Percentiles rank a stretch among this genome's conserved stretches.
These are phyloP conservation scores for Penicillium expansum DNA, from an alignment of 2,329 filamentous ascomycete genomes.

Conservation along the genomic window DNA sequence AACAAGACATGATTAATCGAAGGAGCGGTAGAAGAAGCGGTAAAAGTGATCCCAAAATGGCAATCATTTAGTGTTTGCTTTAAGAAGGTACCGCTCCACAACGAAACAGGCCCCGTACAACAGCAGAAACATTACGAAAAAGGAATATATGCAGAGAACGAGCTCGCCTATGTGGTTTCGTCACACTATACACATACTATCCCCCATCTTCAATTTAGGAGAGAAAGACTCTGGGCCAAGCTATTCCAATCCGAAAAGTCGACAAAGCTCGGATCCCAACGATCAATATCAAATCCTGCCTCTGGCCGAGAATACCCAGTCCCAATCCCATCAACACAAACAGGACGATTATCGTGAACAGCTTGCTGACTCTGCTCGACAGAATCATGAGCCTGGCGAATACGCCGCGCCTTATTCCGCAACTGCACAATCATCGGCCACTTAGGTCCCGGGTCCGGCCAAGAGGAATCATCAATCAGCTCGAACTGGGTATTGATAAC, in stretches of 20 bases:
- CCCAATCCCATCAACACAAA: background rate
- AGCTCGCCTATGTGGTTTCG: background rate
- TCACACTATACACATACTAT: background rate
- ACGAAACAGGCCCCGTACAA: background rate
- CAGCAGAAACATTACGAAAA: background rate
- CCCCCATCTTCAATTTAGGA: background rate
- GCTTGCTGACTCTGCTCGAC: background rate
- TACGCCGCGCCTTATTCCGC: conserved; percentile 18
- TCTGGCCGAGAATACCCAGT: background rate
- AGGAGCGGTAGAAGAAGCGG: background rate
- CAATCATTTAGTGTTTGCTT: background rate
- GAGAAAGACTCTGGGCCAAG: conserved; percentile 14
- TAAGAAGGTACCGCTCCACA: background rate
- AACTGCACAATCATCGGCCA: conserved; percentile 23
- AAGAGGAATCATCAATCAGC: conserved; percentile 17
- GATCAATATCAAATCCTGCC: conserved; percentile 12
- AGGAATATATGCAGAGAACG: background rate
- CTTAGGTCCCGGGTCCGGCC: conserved; percentile 24
- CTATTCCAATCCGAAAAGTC: conserved; percentile 24
- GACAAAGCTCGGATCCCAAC: conserved; percentile 19
- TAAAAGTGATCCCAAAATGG: background rate
- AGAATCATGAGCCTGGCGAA: conserved; percentile 8
- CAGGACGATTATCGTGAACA: background rate
- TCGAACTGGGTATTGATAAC: conserved; percentile 15
- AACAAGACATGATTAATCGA: background rate